Base-by-base conservation (phyloP, 2,329 filamentous ascomycete species). In the Trichothecium sympodiale region DNA sequence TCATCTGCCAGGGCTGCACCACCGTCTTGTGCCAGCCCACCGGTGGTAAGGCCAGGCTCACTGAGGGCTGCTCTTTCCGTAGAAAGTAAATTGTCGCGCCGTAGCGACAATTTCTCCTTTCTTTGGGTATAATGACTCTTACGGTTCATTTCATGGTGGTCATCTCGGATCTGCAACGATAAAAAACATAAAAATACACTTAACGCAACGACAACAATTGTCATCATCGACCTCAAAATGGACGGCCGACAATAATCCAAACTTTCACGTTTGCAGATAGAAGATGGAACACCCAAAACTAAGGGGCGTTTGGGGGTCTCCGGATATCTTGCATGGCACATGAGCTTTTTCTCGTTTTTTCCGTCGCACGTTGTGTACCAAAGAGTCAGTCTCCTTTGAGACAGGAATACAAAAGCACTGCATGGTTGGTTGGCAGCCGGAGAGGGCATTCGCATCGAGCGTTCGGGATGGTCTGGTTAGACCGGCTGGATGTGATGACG, bases 1-100 rank as follows among this genome's bases (percentile, higher is more conserved):
- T 98, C 69, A 93, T 96, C 78, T 98, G 91, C 83, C 87, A 87
- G 62, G 91, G 91, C 60, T 98, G 91, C 85, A 94, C 89, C 59
- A 95, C 93, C 58, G 91, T 98, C 54, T 85, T 98, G 48, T 98
- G 91, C 85, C 91, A 98, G 70, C 91, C 91, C 52, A 98, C 91
- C 55, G 91, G 91, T 80, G 91, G 91, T 61, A 98, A 98, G 80
- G 91, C 91, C 62, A 79, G 91, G 67, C 77, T 98, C 62, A 98
- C 91, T 50, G 91, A 98, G 82, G 91, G 91, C 67, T 98, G 91
- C 85, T 96, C 91, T 64, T 98, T 98, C 86, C 83, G 91, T 75
- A 88, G 88, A 77, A 98, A 98, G 89, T 98, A 96, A 72, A 85
- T 60, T 67, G 58, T 25, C 51, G 49, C 34, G 17, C 33, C 20